Evolutionary conservation across 768 basidiomycete species (phyloP).

Genomic region (Macrolepiota dolichaula): DNA sequence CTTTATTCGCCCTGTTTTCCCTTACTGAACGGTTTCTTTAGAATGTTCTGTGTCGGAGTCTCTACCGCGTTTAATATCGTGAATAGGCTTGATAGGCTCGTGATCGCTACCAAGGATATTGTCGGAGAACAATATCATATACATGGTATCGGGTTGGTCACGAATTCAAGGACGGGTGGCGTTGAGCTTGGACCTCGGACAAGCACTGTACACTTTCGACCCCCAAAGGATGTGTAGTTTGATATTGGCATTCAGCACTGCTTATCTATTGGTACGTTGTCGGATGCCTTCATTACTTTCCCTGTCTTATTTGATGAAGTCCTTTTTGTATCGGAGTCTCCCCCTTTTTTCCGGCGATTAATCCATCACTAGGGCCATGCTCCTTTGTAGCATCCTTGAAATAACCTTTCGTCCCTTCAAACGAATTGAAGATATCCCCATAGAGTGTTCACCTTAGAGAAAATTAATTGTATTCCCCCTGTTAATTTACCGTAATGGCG

Average conservation of each 20-base stretch:
- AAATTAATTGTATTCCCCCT: no score
- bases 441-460: no score
- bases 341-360: no score
- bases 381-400: no score
- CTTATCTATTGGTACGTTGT: neutral
- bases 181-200: neutral
- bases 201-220: conserved; percentile 1
- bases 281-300: neutral
- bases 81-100: conserved; percentile 70
- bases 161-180: neutral
- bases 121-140: conserved; percentile 88
- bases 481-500: no score
- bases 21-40: conserved; percentile 19
- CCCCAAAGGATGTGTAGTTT: neutral
- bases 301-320: no score
- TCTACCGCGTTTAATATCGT: conserved; percentile 67
- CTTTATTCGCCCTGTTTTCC: neutral
- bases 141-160: conserved; percentile 51
- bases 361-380: no score
- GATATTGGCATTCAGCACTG: neutral
- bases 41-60: conserved; percentile 71
- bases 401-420: no score
- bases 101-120: conserved; percentile 81
- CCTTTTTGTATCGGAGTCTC: no score
- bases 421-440: no score